phyloP scores from a whole-genome alignment of 2,329 filamentous ascomycete genomes.

The Leptographium flavum region DNA sequence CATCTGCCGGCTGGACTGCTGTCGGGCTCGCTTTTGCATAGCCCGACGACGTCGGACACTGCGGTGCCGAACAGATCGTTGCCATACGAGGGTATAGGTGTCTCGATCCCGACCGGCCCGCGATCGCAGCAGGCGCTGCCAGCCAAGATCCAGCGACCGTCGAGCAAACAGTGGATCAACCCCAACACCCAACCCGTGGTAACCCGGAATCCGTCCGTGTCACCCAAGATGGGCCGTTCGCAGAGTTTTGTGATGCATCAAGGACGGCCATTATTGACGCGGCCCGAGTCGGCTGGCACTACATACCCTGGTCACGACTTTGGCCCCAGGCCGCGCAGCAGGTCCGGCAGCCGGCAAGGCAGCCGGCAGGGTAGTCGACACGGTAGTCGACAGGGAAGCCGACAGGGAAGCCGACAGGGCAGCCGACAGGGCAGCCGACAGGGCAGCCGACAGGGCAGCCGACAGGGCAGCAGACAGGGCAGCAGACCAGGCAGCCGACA shows the following conservation, averaged over 20 bases:
- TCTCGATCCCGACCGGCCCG: constrained; percentile 37
- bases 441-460: too few species aligned
- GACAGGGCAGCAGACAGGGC: too few species aligned
- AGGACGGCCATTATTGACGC: constrained; percentile 17
- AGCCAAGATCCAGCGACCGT: constrained; percentile 24
- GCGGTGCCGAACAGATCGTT: constrained; percentile 19
- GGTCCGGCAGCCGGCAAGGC: too few species aligned
- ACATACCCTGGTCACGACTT: constrained; percentile 25
- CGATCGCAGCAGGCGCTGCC: constrained; percentile 32
- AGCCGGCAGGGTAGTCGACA: too few species aligned
- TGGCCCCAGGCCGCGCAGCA: constrained; percentile 31
- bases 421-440: too few species aligned
- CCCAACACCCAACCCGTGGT: constrained; percentile 26
- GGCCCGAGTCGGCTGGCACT: constrained; percentile 21
- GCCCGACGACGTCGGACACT: neutral
- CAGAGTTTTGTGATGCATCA: constrained; percentile 33
- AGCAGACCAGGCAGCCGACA: too few species aligned
- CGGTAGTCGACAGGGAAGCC: too few species aligned
- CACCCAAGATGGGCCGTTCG: constrained; percentile 35
- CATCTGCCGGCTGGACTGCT: constrained; percentile 35
- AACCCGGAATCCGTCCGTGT: constrained; percentile 33
- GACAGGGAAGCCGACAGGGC: too few species aligned
- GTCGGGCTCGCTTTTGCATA: constrained; percentile 22
- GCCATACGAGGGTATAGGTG: constrained; percentile 23
- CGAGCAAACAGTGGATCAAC: constrained; percentile 47